Evolutionary conservation across 177 flowering plant genomes (phyloP), one percentile per base, ranked within the genome.

Genomic region (Tripterygium wilfordii): DNA sequence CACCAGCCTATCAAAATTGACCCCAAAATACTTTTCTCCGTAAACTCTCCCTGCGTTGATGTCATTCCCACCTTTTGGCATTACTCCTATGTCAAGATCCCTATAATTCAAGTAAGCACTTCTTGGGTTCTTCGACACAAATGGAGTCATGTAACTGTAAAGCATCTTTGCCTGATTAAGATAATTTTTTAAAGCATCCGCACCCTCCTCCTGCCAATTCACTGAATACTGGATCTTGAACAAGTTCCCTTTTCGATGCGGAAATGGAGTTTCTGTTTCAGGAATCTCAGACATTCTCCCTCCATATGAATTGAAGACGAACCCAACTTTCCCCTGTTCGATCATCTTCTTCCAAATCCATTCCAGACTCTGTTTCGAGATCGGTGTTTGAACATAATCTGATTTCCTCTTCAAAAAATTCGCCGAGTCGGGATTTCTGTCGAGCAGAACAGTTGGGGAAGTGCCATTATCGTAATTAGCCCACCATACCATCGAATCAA

Each of bases 281-380:
- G 62, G 14, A 28, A 73, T 68, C 19, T 67, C 60, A 16, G 17
- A 42, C 76, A 76, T 70, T 38, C 18, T 63, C 12, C 76, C 82
- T 0, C 82, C 82, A 26, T 67, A 76, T 0, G 77, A 69, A 29
- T 48, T 65, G 18, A 56, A 51, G 1, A 45, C 40, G 48, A 69
- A 10, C 2, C 57, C 61, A 2, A 39, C 4, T 47, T 52, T 58
- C 12, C 57, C 62, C 14, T 53, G 2, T 25, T 56, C 61, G 0
- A 61, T 54, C 72, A 71, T 46, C 36, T 35, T 57, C 38, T 57
- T 53, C 59, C 54, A 64, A 1, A 71, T 0, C 48, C 19, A n/a
- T 24, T 63, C 54, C 41, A 67, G 19, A 0, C 40, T 56, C 0
- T 18, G 12, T 20, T 49, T 64, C 3, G 67, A 38, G 1, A 71